Evolutionary conservation across 176 grass and related monocot species (phyloP).

Genomic region (Aegilops sharonensis): DNA sequence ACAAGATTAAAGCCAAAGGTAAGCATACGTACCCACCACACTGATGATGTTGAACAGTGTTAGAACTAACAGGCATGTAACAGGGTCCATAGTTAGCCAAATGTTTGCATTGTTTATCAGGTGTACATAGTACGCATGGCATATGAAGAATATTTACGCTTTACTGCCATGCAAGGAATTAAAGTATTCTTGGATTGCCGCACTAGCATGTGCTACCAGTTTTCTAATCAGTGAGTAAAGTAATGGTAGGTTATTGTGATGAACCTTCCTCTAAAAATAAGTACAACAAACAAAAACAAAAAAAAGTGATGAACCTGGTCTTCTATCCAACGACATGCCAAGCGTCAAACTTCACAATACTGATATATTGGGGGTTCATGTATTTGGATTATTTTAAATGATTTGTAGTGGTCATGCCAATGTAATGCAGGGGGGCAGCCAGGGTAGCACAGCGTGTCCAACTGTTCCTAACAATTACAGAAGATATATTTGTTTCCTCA

Average conservation of each 20-base stretch:
- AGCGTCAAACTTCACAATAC: neutral
- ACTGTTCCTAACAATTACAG: neutral
- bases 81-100: slow-evolving; percentile 41
- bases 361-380: slow-evolving; percentile 1
- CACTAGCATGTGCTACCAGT: slow-evolving; percentile 7
- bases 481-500: slow-evolving; percentile 5
- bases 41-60: slow-evolving; percentile 65
- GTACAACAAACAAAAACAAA: neutral
- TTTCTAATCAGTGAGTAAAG: slow-evolving; percentile 15
- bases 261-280: neutral
- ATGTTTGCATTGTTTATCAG: slow-evolving; percentile 20
- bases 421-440: neutral
- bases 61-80: slow-evolving; percentile 35
- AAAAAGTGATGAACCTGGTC: neutral
- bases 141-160: slow-evolving; percentile 24
- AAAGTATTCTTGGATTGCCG: neutral
- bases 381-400: slow-evolving; percentile 12
- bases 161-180: slow-evolving; percentile 17
- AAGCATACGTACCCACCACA: slow-evolving; percentile 45
- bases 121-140: slow-evolving; percentile 25
- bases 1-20: slow-evolving; percentile 64
- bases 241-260: slow-evolving; percentile 8
- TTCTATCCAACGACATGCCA: neutral
- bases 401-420: neutral
- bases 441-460: neutral